phyloP scores from a whole-genome alignment of 139 green algal species.

The Marvania coccoides region DNA sequence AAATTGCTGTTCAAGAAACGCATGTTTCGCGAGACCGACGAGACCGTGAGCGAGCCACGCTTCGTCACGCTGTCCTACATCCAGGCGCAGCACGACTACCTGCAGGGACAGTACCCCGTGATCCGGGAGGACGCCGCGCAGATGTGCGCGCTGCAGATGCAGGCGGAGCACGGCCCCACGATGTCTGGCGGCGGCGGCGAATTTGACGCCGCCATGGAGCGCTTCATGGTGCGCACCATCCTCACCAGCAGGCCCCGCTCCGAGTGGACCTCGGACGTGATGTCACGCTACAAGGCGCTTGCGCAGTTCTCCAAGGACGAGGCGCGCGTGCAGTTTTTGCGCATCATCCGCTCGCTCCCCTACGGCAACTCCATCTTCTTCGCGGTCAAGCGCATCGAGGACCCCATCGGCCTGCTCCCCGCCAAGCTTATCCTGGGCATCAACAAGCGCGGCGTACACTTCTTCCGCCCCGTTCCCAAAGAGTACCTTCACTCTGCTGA shows the following conservation, averaged over 20 bases:
- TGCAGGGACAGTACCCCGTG: slow-evolving; percentile 92
- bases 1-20: slow-evolving; percentile 96
- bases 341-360: slow-evolving; percentile 87
- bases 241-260: slow-evolving; percentile 60
- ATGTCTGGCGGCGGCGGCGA: slow-evolving; percentile 49
- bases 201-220: slow-evolving; percentile 59
- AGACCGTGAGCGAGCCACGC: slow-evolving; percentile 86
- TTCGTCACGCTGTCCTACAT: slow-evolving; percentile 95
- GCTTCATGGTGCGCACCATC: slow-evolving; percentile 55
- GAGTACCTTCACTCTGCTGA: slow-evolving; percentile 96
- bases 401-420: slow-evolving; percentile 93
- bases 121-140: slow-evolving; percentile 88
- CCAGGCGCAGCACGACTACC: slow-evolving; percentile 78
- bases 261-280: slow-evolving; percentile 79
- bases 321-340: slow-evolving; percentile 81
- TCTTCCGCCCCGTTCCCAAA: slow-evolving; percentile 87
- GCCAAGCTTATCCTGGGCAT: slow-evolving; percentile 91
- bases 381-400: slow-evolving; percentile 76
- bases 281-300: slow-evolving; percentile 66
- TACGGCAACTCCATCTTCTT: slow-evolving; percentile 87
- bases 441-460: slow-evolving; percentile 92
- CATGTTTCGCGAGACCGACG: slow-evolving; percentile 92
- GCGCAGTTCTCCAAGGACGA: slow-evolving; percentile 84
- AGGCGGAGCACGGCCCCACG: slow-evolving; percentile 60
- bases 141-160: slow-evolving; percentile 87